These are phyloP conservation scores for Colletotrichum coccodes DNA, from an alignment of 2,329 filamentous ascomycete species.

Conservation along the genomic window DNA sequence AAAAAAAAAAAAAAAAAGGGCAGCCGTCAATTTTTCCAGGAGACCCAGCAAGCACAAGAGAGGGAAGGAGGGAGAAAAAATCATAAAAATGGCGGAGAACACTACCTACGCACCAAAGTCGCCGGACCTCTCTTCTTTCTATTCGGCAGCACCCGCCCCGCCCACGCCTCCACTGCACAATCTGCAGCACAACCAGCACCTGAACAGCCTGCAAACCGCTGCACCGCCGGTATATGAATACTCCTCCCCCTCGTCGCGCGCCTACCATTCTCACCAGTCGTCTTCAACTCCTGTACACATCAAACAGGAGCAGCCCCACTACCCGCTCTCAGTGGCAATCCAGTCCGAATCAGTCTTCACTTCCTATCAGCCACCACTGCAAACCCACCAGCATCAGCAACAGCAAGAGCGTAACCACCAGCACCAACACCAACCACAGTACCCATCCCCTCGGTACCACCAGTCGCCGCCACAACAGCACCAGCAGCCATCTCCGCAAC, in stretches of 20 bases:
- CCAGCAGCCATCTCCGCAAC: constrained; percentile 36
- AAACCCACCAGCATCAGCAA: constrained; percentile 43
- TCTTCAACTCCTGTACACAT: constrained; percentile 33
- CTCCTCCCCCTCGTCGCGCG: constrained; percentile 27
- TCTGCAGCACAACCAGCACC: constrained; percentile 38
- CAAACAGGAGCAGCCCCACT: constrained; percentile 33
- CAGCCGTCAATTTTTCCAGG: constrained; percentile 28
- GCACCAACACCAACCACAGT: constrained; percentile 38
- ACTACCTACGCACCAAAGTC: constrained; percentile 66
- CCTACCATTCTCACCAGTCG: constrained; percentile 31
- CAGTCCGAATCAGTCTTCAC: constrained; percentile 23
- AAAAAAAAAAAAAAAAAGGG: constrained; percentile 20
- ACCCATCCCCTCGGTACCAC: constrained; percentile 36
- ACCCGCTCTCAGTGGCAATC: constrained; percentile 33
- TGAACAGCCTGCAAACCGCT: constrained; percentile 26
- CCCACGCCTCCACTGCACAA: constrained; percentile 40
- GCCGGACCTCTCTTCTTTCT: constrained; percentile 68
- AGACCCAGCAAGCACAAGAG: constrained; percentile 6
- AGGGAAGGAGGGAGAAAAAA: constrained; percentile 4
- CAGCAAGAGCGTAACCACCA: constrained; percentile 46
- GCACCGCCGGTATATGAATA: constrained; percentile 33
- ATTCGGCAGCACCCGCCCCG: constrained; percentile 46
- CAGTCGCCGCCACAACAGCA: constrained; percentile 36
- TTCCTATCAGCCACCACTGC: constrained; percentile 31
- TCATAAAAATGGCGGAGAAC: constrained; percentile 56